Conservation (phyloP, 2,329 filamentous ascomycete genomes). For the Tolypocladium album region DNA sequence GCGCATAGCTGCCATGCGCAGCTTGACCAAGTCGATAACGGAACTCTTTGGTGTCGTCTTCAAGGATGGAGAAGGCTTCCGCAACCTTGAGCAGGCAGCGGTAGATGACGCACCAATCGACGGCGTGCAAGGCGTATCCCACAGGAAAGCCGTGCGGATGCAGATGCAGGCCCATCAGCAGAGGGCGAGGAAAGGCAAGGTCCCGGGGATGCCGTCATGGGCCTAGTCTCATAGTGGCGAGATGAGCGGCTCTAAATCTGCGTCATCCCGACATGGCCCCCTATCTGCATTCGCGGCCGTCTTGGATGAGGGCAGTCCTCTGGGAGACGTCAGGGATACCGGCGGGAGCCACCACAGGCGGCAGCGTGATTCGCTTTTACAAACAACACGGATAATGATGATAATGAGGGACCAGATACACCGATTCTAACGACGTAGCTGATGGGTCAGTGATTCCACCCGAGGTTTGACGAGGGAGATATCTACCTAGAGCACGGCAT, state of each 20-base stretch:
- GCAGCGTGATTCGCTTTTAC: not conserved
- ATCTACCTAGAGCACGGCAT: not conserved
- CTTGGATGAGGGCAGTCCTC: not conserved
- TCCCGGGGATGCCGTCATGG: not conserved
- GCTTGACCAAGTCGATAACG: slow-evolving; percentile 61
- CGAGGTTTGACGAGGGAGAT: not conserved
- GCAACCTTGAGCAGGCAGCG: slow-evolving; percentile 14
- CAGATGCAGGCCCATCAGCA: slow-evolving; percentile 1
- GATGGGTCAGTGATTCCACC: not conserved
- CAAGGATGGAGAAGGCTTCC: slow-evolving; percentile 65
- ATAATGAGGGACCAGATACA: not conserved
- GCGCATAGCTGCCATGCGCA: slow-evolving; percentile 60
- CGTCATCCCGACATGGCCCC: not conserved
- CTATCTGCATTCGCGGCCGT: not conserved
- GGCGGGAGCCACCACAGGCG: not conserved
- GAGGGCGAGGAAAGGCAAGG: not conserved
- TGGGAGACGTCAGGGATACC: not conserved
- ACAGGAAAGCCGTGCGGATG: slow-evolving; percentile 3
- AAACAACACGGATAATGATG: not conserved
- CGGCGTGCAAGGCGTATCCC: slow-evolving; percentile 8
- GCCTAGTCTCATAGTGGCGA: not conserved
- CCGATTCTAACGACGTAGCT: not conserved
- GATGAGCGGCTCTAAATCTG: not conserved
- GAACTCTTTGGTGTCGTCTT: slow-evolving; percentile 63
- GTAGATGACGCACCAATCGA: slow-evolving; percentile 19